Evolutionary conservation across 1,284 basidiomycete genomes (phyloP).

Genomic region (Trichosporon sp.): DNA sequence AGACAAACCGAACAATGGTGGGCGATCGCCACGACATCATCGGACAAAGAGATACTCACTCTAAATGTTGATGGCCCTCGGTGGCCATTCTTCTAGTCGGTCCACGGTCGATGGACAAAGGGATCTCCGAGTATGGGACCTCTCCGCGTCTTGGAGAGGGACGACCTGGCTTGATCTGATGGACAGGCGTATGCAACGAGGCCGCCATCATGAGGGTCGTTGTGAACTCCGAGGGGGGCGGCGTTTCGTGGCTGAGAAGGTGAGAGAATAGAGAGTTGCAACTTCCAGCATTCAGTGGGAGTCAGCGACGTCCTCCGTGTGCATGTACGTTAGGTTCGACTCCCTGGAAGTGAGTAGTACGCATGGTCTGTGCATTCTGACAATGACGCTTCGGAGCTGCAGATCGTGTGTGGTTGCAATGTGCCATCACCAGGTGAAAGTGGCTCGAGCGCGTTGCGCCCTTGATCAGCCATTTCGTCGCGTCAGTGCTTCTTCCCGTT

Average conservation of each 20-base stretch:
- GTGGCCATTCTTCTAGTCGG: background rate
- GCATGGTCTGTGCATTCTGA: background rate
- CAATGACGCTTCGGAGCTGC: background rate
- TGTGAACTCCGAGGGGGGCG: background rate
- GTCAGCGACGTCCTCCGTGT: background rate
- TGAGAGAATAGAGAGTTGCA: background rate
- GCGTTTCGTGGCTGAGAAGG: background rate
- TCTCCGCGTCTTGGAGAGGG: background rate
- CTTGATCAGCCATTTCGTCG: slow-evolving; percentile 17
- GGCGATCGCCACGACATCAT: background rate
- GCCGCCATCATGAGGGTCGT: background rate
- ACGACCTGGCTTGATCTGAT: background rate
- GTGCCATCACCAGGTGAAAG: background rate
- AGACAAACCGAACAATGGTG: background rate
- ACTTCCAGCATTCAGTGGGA: background rate
- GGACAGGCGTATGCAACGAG: slow-evolving; percentile 14
- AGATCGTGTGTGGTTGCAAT: background rate
- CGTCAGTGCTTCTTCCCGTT: slow-evolving; percentile 1
- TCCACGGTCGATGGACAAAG: background rate
- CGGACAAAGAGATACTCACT: slow-evolving; percentile 16
- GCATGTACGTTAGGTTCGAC: background rate
- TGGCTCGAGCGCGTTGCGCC: slow-evolving; percentile 8
- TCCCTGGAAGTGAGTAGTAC: background rate
- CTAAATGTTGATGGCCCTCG: background rate
- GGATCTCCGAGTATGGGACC: background rate